These are phyloP conservation scores for Phytophthora idaei DNA, from an alignment of 352 stramenopile genomes.

Conservation along the genomic window DNA sequence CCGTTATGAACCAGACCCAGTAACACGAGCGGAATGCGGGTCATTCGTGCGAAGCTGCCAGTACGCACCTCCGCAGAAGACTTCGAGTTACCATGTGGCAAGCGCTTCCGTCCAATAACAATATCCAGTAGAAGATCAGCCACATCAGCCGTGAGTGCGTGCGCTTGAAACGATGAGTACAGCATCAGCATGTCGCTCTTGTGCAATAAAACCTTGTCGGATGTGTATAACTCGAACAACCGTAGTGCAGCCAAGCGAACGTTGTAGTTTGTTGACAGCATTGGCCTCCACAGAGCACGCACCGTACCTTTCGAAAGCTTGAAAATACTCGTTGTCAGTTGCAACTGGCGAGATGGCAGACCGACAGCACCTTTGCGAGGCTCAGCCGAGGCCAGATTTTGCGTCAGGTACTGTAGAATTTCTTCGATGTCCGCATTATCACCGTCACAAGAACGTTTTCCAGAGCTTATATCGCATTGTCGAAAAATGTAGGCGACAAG, in stretches of 20 bases:
- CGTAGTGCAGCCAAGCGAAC: slow-evolving; percentile 64
- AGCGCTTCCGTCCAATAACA: slow-evolving; percentile 56
- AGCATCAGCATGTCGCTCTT: slow-evolving; percentile 71
- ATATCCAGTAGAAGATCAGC: slow-evolving; percentile 68
- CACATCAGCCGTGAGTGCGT: slow-evolving; percentile 52
- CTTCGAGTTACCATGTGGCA: slow-evolving; percentile 15
- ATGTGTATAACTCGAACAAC: slow-evolving; percentile 78
- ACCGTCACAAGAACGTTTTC: slow-evolving; percentile 13
- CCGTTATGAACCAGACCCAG: slow-evolving; percentile 52
- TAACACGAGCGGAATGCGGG: slow-evolving; percentile 63
- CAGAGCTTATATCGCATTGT: slow-evolving; percentile 35
- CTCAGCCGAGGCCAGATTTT: slow-evolving; percentile 43
- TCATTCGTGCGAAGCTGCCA: slow-evolving; percentile 56
- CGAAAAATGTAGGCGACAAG: slow-evolving; percentile 72
- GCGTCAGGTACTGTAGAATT: slow-evolving; percentile 66
- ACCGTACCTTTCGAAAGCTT: slow-evolving; percentile 74
- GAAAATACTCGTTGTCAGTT: slow-evolving; percentile 38
- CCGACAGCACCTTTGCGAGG: slow-evolving; percentile 27
- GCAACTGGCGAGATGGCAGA: slow-evolving; percentile 33
- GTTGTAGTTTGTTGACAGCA: slow-evolving; percentile 50
- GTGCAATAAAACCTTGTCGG: slow-evolving; percentile 64
- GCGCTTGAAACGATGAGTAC: slow-evolving; percentile 52
- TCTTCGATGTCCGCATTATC: slow-evolving; percentile 56
- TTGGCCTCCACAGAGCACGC: slow-evolving; percentile 65
- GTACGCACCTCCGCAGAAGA: slow-evolving; percentile 24